These are phyloP conservation scores for Colletotrichum sp. DNA, from an alignment of 2,329 filamentous ascomycete species.

Conservation along the genomic window DNA sequence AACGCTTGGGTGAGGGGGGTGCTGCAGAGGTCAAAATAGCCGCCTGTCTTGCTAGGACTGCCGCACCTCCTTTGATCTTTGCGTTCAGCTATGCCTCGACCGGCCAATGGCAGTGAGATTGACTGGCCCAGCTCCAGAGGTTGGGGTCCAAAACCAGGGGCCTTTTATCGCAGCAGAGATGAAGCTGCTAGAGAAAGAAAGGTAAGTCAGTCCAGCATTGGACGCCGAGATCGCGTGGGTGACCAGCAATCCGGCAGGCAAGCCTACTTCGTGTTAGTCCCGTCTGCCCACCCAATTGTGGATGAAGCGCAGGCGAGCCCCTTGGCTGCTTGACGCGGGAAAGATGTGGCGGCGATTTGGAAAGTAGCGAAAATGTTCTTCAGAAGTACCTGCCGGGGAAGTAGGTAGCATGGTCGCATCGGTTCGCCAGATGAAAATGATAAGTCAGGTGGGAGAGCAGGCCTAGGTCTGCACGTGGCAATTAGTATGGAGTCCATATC, in stretches of 20 bases:
- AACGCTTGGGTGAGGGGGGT: not conserved
- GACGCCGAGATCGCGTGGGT: not conserved
- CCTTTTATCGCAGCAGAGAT: not conserved
- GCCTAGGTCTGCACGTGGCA: not conserved
- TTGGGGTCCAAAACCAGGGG: not conserved
- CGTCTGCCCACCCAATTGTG: not conserved
- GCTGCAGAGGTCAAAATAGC: not conserved
- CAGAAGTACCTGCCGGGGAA: not conserved
- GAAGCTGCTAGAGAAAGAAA: not conserved
- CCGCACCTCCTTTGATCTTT: not conserved
- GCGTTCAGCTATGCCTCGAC: slow-evolving; percentile 3
- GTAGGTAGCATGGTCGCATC: not conserved
- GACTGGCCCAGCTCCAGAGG: not conserved
- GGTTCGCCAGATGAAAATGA: not conserved
- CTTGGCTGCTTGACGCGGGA: not conserved
- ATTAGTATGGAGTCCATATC: not conserved
- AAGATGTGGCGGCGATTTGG: not conserved
- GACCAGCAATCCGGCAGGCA: not conserved
- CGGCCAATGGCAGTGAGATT: not conserved
- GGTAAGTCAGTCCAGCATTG: not conserved
- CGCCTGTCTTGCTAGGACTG: not conserved
- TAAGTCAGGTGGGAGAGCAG: not conserved
- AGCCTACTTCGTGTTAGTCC: not conserved
- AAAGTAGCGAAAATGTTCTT: not conserved
- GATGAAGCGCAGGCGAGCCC: not conserved